Percentiles rank a stretch among this genome's conserved stretches.
Evolutionary conservation across 352 stramenopile species (phyloP).

Genomic region (Globisporangium barbulae): DNA sequence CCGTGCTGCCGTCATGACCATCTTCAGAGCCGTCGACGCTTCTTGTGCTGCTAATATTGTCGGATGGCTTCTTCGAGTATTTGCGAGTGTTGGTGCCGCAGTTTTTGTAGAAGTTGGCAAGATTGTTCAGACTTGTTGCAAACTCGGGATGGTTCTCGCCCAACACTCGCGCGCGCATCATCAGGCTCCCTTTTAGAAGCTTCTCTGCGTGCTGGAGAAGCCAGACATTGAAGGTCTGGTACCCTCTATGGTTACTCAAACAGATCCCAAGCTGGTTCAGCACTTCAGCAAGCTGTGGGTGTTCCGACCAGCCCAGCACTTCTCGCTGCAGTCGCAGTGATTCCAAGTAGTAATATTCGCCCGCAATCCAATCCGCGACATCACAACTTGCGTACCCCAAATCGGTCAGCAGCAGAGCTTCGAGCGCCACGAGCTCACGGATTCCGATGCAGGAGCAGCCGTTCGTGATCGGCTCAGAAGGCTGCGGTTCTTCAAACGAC

Average conservation of each 20-base stretch:
- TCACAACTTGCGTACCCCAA: constrained; percentile 76
- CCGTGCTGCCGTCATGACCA: constrained; percentile 1
- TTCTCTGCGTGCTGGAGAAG: constrained; percentile 69
- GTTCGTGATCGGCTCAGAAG: constrained; percentile 21
- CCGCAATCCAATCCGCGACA: constrained; percentile 72
- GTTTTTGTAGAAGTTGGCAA: constrained; percentile 86
- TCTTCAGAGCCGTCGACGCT: constrained; percentile 19
- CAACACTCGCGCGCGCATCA: constrained; percentile 70
- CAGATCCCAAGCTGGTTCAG: constrained; percentile 81
- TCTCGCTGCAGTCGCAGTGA: constrained; percentile 74
- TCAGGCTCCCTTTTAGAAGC: constrained; percentile 61
- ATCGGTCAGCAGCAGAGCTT: constrained; percentile 72
- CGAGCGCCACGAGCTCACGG: constrained; percentile 66
- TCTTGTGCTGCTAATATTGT: constrained; percentile 7
- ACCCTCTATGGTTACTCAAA: constrained; percentile 68
- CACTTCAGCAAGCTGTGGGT: constrained; percentile 76
- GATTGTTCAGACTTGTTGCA: constrained; percentile 78
- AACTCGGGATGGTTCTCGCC: constrained; percentile 77
- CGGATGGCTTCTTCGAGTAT: constrained; percentile 1
- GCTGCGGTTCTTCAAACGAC: constrained; percentile 54
- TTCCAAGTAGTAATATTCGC: constrained; percentile 76
- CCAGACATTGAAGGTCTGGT: constrained; percentile 71
- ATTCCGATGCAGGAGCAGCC: constrained; percentile 68
- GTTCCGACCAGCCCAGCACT: constrained; percentile 68
- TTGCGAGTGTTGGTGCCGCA: constrained; percentile 24